A percentile compares a stretch with the other conserved stretches of the same genome.
Evolutionary conservation across 345 rosid species (phyloP).

Genomic region (Camelina sativa): DNA sequence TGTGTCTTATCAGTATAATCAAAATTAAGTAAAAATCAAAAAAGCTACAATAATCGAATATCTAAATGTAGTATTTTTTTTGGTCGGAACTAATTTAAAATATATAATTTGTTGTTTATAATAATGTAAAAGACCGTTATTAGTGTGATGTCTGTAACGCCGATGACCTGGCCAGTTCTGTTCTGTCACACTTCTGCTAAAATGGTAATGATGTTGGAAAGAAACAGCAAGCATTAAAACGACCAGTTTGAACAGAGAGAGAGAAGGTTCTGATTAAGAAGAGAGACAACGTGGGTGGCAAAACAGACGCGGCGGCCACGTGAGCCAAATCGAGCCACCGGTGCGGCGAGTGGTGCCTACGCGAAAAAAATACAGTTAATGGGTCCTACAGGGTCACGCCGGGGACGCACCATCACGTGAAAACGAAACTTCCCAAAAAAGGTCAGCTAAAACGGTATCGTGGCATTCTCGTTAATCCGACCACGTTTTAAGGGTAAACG

Average conservation of each 20-base stretch:
- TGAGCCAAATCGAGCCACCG: slow-evolving; percentile 42
- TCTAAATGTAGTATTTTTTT: too few species aligned
- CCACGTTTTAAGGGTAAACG: slow-evolving; percentile 3
- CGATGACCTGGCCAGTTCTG: slow-evolving; percentile 41
- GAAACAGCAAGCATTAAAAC: slow-evolving; percentile 35
- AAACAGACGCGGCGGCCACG: slow-evolving; percentile 39
- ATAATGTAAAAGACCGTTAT: slow-evolving; percentile 37
- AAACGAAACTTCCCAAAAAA: slow-evolving; percentile 37
- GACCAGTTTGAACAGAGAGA: slow-evolving; percentile 45
- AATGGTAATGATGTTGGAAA: slow-evolving; percentile 32
- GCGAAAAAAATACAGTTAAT: slow-evolving; percentile 18
- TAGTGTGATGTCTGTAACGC: slow-evolving; percentile 29
- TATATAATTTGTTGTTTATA: not conserved
- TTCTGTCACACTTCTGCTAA: slow-evolving; percentile 28
- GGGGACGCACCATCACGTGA: slow-evolving; percentile 46
- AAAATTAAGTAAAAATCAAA: not conserved
- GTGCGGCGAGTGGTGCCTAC: slow-evolving; percentile 34
- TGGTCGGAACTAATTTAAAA: not conserved
- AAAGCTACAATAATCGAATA: not conserved
- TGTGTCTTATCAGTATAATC: not conserved
- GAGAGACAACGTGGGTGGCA: slow-evolving; percentile 42
- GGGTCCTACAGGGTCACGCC: slow-evolving; percentile 46
- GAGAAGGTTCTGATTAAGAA: slow-evolving; percentile 41
- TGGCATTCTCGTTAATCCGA: slow-evolving; percentile 32
- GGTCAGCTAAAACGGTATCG: slow-evolving; percentile 35